Base-by-base conservation (phyloP, 2,329 filamentous ascomycete genomes). In the Hortaea werneckii region DNA sequence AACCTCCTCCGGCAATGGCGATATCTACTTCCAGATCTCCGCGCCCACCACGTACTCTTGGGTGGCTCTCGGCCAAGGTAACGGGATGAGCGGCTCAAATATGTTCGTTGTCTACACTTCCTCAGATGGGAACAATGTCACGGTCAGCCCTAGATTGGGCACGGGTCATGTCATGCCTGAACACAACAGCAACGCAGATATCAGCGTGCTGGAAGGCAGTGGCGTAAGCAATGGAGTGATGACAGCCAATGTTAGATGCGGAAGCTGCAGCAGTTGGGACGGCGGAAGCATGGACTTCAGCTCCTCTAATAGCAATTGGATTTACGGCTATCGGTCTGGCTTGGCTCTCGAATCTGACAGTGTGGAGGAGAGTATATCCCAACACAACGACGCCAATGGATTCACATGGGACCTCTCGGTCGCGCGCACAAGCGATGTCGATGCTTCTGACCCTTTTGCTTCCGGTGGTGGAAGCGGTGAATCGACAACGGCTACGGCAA, bases 41-140 rank as follows among this genome's bases (percentile, higher is more conserved):
- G 74, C 73, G 3, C 76, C 78, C 1, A 69, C 67, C 37, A 66
- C 58, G 5, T 70, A 76, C 55, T 60, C 71, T 61, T 81, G 74
- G 73, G 68, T 78, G 30, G 73, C 68, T 3, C 59, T 80, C 3
- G 78, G 76, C 6, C 75, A 79, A 57, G 78, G 78, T 27, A 64
- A 53, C 1, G 51, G 58, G 13, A 81, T 80, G 78, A 52, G 59
- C 11, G 72, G 70, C 20, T 60, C 77, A 5, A 78, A 78, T 58
- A 79, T 81, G 40, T 79, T 80, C 56, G 63, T 80, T 38, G 65
- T 79, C 5, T 80, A 80, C 54, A 69, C 73, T n/a, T 68, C 71
- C 27, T 63, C 69, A 35, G 62, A 62, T 34, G 71, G 74, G 27
- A 68, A 62, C 38, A 79, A 78, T 50, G 73, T 80, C 10, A 81